Evolutionary conservation across 1,284 basidiomycete genomes (phyloP).

Genomic region (Leccinum fallax): DNA sequence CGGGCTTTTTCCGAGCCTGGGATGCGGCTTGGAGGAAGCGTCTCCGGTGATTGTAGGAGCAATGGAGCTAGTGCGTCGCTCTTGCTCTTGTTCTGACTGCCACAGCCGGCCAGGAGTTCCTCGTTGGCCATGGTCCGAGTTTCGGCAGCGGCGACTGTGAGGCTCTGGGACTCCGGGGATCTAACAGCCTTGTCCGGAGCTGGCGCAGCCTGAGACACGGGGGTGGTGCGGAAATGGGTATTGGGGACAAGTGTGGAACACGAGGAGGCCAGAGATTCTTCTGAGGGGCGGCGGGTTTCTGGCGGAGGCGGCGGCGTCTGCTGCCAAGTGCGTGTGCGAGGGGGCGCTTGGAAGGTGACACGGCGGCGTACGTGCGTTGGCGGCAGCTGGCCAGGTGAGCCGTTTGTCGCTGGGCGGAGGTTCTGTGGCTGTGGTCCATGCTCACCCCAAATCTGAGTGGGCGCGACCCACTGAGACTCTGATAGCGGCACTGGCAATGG

Average conservation of each 20-base stretch:
- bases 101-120: neutral
- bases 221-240: neutral
- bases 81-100: neutral
- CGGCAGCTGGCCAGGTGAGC: neutral
- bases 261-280: conserved; percentile 4
- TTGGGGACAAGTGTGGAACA: conserved; percentile 19
- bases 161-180: neutral
- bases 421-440: neutral
- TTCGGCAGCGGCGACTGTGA: neutral
- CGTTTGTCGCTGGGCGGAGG: neutral
- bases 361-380: neutral
- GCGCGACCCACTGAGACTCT: neutral
- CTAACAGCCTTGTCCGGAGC: neutral
- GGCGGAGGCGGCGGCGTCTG: neutral
- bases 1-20: neutral
- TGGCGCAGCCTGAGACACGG: neutral
- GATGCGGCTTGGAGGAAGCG: neutral
- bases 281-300: neutral
- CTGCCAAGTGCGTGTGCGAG: neutral
- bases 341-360: neutral
- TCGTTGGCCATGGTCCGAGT: neutral
- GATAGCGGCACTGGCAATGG: neutral
- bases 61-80: neutral
- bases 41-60: neutral
- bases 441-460: neutral